Evolutionary conservation across 2,329 filamentous ascomycete species (phyloP), one percentile per base, ranked within the genome.

Genomic region (Stenocarpella maydis): DNA sequence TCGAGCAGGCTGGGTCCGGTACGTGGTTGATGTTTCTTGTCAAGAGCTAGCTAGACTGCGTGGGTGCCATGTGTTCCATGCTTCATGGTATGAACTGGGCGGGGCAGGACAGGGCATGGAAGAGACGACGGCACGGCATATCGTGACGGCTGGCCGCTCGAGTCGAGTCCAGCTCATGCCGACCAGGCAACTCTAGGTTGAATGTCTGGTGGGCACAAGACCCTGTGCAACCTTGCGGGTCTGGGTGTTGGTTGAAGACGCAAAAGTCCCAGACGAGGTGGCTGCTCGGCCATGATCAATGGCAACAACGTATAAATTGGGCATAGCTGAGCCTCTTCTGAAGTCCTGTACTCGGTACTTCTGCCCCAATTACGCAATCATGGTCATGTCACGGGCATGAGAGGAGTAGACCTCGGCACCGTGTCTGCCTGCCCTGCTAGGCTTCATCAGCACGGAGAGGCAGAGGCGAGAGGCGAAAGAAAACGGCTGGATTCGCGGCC

Each of bases 41-140:
- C 50, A 34, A 47, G 58, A 47, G 19, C 58, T 47, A 47, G 19
- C 58, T 47, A 47, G 58, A 49, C 43, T 49, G 58, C 9, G 19
- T 34, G 24, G 49, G 58, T 37, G 34, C 50, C 50, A 53, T 53
- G 50, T 15, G 14, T 55, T 34, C 53, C 37, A 50, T 65, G 65
- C 50, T 52, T 65, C 52, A 43, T 68, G 65, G 53, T 37, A 70
- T 12, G 34, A 49, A 67, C 39, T n/a, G 43, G 37, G n/a, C 24
- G 47, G 58, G 34, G 39, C 55, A 61, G 58, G 24, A 10, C 19
- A 34, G 26, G 41, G 41, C 58, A 45, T 4, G 31, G 8, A 4
- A 31, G 31, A 31, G n/a, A n/a, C n/a, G 34, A 37, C 34, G 9
- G 5, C 28, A 34, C 45, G 14, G 14, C 45, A 49, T 6, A 26